phyloP scores from a whole-genome alignment of 768 basidiomycete genomes.

The Neoboletus magnificus region DNA sequence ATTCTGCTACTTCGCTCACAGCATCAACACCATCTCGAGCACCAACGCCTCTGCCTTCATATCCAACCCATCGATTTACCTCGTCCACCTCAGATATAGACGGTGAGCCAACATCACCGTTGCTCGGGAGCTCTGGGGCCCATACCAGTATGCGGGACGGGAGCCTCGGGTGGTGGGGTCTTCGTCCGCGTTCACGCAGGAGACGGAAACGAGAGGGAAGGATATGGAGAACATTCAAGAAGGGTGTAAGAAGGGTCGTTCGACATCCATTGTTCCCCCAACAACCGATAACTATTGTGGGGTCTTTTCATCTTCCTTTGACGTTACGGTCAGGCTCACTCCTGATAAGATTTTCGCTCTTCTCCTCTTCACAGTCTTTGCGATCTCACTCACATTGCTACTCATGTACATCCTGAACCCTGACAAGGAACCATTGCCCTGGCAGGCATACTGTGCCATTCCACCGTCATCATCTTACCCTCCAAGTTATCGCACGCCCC shows the following conservation, averaged over 20 bases:
- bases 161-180: slow-evolving; percentile 56
- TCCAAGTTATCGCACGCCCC: slow-evolving; percentile 41
- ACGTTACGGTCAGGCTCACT: slow-evolving; percentile 19
- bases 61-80: slow-evolving; percentile 46
- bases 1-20: slow-evolving; percentile 30
- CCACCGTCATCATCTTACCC: slow-evolving; percentile 47
- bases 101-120: slow-evolving; percentile 52
- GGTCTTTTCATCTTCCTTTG: slow-evolving; percentile 26
- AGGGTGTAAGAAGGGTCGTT: slow-evolving; percentile 52
- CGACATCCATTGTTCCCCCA: slow-evolving; percentile 76
- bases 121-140: slow-evolving; percentile 29
- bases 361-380: slow-evolving; percentile 75
- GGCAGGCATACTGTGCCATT: slow-evolving; percentile 88
- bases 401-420: slow-evolving; percentile 93
- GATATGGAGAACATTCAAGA: slow-evolving; percentile 49
- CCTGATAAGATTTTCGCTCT: slow-evolving; percentile 58
- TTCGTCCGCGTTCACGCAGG: slow-evolving; percentile 39
- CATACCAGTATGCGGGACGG: slow-evolving; percentile 43
- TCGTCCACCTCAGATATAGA: slow-evolving; percentile 62
- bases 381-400: slow-evolving; percentile 78
- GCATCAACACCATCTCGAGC: slow-evolving; percentile 64
- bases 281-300: slow-evolving; percentile 77
- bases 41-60: slow-evolving; percentile 57
- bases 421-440: slow-evolving; percentile 92
- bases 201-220: slow-evolving; percentile 50